A percentile compares a stretch with the other conserved stretches of the same genome.
Evolutionary conservation across 164 flowering plant genomes (phyloP).

Genomic region (Cinnamomum micranthum): DNA sequence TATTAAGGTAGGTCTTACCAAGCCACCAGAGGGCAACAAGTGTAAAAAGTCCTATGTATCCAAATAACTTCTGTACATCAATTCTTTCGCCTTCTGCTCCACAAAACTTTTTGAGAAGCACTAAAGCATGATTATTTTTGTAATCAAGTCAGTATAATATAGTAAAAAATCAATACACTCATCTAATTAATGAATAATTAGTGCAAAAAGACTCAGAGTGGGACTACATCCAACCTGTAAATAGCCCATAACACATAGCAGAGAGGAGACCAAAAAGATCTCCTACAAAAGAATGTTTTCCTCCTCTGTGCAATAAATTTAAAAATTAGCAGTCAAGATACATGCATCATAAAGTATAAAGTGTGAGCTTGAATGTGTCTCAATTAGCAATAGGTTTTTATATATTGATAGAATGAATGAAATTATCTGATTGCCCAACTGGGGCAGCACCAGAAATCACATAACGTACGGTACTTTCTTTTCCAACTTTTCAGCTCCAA

Average conservation of each 20-base stretch:
- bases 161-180: background rate
- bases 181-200: background rate
- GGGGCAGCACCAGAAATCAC: no score
- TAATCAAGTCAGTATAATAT: background rate
- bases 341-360: no score
- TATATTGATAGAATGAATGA: no score
- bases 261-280: constrained; percentile 98
- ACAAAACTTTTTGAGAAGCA: constrained; percentile 83
- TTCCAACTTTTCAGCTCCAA: no score
- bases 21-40: constrained; percentile 98
- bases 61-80: constrained; percentile 93
- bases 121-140: constrained; percentile 32
- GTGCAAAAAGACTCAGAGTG: background rate
- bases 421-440: no score
- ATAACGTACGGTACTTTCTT: no score
- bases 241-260: constrained; percentile 84
- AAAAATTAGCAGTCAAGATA: no score
- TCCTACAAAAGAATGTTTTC: constrained; percentile 85
- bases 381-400: no score
- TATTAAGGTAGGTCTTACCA: constrained; percentile 44
- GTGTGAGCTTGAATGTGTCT: no score
- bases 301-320: constrained; percentile 48
- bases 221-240: constrained; percentile 60
- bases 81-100: constrained; percentile 93
- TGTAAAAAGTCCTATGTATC: constrained; percentile 92